Base-by-base conservation (phyloP, 1,139 yeast species). In the Scheffersomyces segobiensis region DNA sequence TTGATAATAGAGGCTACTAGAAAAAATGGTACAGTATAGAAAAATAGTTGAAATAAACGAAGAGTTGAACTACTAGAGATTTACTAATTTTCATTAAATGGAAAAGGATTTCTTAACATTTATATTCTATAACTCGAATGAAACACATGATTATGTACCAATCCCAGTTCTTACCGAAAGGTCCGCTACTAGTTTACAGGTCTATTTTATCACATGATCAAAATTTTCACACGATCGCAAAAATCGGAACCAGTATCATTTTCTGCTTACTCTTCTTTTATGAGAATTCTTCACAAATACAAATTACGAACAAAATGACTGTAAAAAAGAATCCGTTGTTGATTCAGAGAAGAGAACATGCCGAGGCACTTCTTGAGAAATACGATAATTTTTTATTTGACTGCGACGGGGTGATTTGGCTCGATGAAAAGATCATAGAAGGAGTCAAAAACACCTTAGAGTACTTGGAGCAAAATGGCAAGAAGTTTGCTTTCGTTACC, bases 361-460 rank as follows among this genome's bases (percentile, higher is more conserved):
- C 86, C 3, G 78, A 80, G 53, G 68, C 74, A n/a, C 76, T 93
- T 55, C 73, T 93, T 17, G 82, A 80, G 60, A 73, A 80, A 53
- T 89, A 87, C 71, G 97, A 92, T 69, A 89, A 90, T 60, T 93
- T 93, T 67, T 77, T 93, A 59, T 93, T 93, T 70, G 98, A 93
- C 69, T 93, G 98, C 74, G 98, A 93, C 71, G 98, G 93, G 0
- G 98, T 93, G 8, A 79, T 93, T 56, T 93, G 98, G 98, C 78
- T 89, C 49, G 98, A 97, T 18, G 84, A 84, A 56, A 84, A 82
- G 54, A 72, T 89, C 46, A 82, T 93, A 53, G 97, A 97, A 3
- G 83, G 87, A 18, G 89, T 90, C 17, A 78, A 77, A 22, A 93
- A 91, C 66, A 85, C 96, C 1, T 71, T 93, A 49, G 81, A 82